Percentiles rank a stretch among this genome's conserved stretches.
These are phyloP conservation scores for Centaurea solstitialis DNA, from an alignment of 129 eudicot species.

Conservation along the genomic window DNA sequence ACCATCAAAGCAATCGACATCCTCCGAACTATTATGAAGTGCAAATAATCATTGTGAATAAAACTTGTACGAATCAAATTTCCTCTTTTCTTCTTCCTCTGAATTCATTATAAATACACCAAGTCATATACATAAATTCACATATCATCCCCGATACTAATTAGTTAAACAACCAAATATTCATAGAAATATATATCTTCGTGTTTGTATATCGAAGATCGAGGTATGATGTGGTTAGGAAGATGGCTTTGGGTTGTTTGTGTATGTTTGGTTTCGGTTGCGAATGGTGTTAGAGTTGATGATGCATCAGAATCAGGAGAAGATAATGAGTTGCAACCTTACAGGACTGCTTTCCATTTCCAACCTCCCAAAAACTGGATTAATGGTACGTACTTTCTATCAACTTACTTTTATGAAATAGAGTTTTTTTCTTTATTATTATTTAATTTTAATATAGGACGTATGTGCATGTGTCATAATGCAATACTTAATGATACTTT, in stretches of 20 bases:
- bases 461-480: neutral
- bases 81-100: constrained; percentile 22
- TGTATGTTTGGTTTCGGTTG: constrained; percentile 10
- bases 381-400: constrained; percentile 39
- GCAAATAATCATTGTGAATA: neutral
- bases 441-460: neutral
- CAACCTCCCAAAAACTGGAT: constrained; percentile 78
- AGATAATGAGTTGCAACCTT: constrained; percentile 36
- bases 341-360: constrained; percentile 65
- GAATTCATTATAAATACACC: neutral
- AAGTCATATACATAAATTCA: neutral
- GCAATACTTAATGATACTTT: too few relatives aligned
- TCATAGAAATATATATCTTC: neutral
- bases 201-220: neutral
- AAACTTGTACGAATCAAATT: constrained; percentile 9
- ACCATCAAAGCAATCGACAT: constrained; percentile 12
- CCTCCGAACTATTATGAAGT: neutral
- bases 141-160: neutral
- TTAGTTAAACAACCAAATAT: neutral
- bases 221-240: neutral
- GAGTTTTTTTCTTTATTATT: too few relatives aligned
- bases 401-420: neutral
- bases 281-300: constrained; percentile 17
- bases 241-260: constrained; percentile 6
- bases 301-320: neutral